phyloP scores from a whole-genome alignment of 2,329 filamentous ascomycete genomes.

The Colletotrichum karsti region DNA sequence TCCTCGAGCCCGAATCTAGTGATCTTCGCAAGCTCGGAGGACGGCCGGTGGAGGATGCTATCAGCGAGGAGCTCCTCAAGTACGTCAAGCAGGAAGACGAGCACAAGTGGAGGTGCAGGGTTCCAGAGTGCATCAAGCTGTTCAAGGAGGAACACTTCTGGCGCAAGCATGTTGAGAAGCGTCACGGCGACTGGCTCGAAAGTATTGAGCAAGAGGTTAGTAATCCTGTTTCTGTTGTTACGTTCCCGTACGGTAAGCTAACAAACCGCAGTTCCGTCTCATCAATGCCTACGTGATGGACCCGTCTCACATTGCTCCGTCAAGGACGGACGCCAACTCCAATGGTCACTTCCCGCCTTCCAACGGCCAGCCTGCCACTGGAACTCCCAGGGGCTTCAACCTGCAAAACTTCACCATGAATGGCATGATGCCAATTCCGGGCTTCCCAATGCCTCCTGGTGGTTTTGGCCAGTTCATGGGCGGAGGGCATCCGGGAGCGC shows the following conservation, averaged over 20 bases:
- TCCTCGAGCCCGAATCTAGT: conserved; percentile 87
- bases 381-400: conserved; percentile 93
- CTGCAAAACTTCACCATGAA: conserved; percentile 75
- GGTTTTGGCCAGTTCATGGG: conserved; percentile 65
- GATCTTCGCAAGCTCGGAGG: conserved; percentile 93
- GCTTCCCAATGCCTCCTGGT: conserved; percentile 61
- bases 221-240: conserved; percentile 30
- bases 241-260: conserved; percentile 37
- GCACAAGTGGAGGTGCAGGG: conserved; percentile 95
- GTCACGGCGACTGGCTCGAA: conserved; percentile 88
- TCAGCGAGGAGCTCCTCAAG: conserved; percentile 86
- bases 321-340: conserved; percentile 90
- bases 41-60: conserved; percentile 82
- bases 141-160: conserved; percentile 98
- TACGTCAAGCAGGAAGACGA: conserved; percentile 98
- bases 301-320: conserved; percentile 92
- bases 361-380: conserved; percentile 78
- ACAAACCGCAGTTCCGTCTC: conserved; percentile 74
- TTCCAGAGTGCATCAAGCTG: conserved; percentile 93
- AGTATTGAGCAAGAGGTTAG: conserved; percentile 84
- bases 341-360: conserved; percentile 93
- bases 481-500: conserved; percentile 50
- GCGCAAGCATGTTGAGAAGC: conserved; percentile 97
- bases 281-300: conserved; percentile 96
- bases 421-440: conserved; percentile 66